phyloP scores from a whole-genome alignment of 2,329 filamentous ascomycete species.

The Fusarium metavorans region DNA sequence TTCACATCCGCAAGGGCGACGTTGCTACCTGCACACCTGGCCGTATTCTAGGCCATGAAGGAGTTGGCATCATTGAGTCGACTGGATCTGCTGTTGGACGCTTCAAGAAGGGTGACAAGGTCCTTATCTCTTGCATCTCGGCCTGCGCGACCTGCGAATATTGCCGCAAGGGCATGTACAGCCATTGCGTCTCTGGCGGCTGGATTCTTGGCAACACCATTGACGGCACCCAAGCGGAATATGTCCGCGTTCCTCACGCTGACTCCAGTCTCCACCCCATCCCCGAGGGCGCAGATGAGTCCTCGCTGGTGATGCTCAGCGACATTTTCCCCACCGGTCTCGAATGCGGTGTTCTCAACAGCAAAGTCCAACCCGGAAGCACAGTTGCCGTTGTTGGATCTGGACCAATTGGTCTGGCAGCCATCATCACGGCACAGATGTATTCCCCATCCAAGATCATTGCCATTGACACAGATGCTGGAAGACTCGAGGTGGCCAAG shows the following conservation, averaged over 20 bases:
- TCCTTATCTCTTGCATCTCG: conserved; percentile 64
- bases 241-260: conserved; percentile 64
- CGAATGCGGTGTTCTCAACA: conserved; percentile 66
- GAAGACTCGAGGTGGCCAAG: conserved; percentile 60
- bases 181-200: conserved; percentile 65
- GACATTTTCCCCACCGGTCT: conserved; percentile 69
- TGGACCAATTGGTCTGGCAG: conserved; percentile 68
- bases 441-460: conserved; percentile 65
- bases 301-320: conserved; percentile 61
- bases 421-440: conserved; percentile 65
- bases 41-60: conserved; percentile 65
- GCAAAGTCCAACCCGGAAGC: conserved; percentile 62
- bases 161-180: conserved; percentile 63
- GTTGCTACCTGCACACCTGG: conserved; percentile 61
- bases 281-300: conserved; percentile 55
- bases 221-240: conserved; percentile 69
- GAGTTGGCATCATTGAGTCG: conserved; percentile 61
- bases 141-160: conserved; percentile 64
- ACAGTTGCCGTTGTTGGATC: conserved; percentile 67
- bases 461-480: conserved; percentile 62
- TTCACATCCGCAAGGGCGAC: conserved; percentile 67
- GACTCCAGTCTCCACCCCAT: conserved; percentile 60
- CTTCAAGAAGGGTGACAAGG: conserved; percentile 62
- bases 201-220: conserved; percentile 66
- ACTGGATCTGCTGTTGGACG: conserved; percentile 58